Conservation (phyloP, 2,329 filamentous ascomycete species). For the Clonostachys byssicola region DNA sequence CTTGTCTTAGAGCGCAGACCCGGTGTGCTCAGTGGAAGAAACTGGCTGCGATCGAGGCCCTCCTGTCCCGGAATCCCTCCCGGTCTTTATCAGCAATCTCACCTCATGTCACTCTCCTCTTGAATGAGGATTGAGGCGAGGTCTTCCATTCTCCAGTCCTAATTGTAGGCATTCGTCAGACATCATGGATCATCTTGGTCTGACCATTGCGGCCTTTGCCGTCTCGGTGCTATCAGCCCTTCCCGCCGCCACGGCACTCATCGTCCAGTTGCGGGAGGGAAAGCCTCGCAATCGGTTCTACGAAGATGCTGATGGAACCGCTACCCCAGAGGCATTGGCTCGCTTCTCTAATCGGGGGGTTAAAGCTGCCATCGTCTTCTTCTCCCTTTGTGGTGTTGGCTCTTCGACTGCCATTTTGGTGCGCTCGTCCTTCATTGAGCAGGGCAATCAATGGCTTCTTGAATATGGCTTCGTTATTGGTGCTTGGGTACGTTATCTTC, state of each 20-base stretch:
- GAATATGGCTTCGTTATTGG: constrained; percentile 57
- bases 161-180: too few relatives aligned
- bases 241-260: not conserved
- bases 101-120: too few relatives aligned
- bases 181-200: too few relatives aligned
- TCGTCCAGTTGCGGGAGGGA: constrained; percentile 22
- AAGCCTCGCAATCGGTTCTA: constrained; percentile 47
- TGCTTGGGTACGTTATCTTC: constrained; percentile 57
- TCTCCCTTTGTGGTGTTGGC: constrained; percentile 48
- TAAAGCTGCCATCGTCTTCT: constrained; percentile 48
- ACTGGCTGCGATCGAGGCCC: too few relatives aligned
- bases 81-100: too few relatives aligned
- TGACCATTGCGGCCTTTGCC: too few relatives aligned
- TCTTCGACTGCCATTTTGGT: constrained; percentile 54
- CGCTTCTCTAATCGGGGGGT: constrained; percentile 58
- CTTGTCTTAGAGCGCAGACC: too few relatives aligned
- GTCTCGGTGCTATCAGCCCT: not conserved
- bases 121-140: too few relatives aligned
- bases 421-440: constrained; percentile 36
- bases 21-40: too few relatives aligned
- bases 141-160: too few relatives aligned
- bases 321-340: constrained; percentile 57
- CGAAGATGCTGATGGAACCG: constrained; percentile 65
- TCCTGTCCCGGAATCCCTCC: too few relatives aligned
- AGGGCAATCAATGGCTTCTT: constrained; percentile 33